Evolutionary conservation across 176 grass and related monocot species (phyloP), one percentile per base, ranked within the genome.

Genomic region (Oryza brachyantha): DNA sequence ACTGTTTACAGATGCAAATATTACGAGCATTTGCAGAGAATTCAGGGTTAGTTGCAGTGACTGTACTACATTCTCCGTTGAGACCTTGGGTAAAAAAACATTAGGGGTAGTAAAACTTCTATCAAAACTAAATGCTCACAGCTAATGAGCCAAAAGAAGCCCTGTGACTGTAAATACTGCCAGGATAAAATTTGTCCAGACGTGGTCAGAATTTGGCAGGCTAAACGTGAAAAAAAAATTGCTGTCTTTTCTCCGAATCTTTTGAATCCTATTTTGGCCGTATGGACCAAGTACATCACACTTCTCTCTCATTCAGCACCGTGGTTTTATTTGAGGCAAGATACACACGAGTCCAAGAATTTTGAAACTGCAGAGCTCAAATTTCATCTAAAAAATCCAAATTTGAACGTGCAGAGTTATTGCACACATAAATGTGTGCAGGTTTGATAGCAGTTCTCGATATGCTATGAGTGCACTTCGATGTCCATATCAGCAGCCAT

Each of bases 231-330:
- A 10, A 12, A 40, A 67, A 10, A 12, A 6, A 32, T 42, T 77
- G 40, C 32, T 72, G 72, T 72, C 38, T 37, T 46, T 1, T 39
- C 62, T 25, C 29, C 13, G 62, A 76, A 76, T 69, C 63, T 26
- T 81, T 70, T 87, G 79, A 87, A 82, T 32, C 70, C 31, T 81
- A 81, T 55, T 76, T 86, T 76, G 78, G 21, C 55, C 31, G 40
- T 29, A 79, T 62, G 82, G 72, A 76, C 34, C 46, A n/a, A 58
- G 73, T 45, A 70, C 29, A 45, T 2, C 16, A 45, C 19, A 68
- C 14, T 63, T 17, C 48, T 3, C 48, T 3, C 75, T 57, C 42
- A 62, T 73, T 65, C 27, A 58, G 48, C 16, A n/a, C 32, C 64
- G 25, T 70, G 10, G 34, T 50, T 40, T 68, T n/a, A n/a, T n/a